phyloP scores from a whole-genome alignment of 2,329 filamentous ascomycete genomes.

The Botryotinia convoluta region DNA sequence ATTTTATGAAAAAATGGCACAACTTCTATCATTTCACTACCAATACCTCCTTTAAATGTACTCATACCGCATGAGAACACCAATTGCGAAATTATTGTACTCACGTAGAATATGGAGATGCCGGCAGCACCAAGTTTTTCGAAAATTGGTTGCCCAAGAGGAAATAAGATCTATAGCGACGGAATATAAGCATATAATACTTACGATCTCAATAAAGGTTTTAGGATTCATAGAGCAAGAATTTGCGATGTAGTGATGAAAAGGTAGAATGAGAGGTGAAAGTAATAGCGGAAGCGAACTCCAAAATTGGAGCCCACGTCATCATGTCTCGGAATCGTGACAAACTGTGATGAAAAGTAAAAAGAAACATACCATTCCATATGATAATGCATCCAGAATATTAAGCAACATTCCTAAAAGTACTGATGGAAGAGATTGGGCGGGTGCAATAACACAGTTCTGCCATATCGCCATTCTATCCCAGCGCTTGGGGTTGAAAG shows the following conservation, averaged over 20 bases:
- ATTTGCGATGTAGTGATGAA: neutral
- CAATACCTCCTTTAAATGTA: conserved; percentile 85
- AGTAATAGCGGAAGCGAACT: neutral
- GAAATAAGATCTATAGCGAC: conserved; percentile 70
- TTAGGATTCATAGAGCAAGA: neutral
- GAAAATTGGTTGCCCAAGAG: conserved; percentile 83
- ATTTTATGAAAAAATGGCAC: conserved; percentile 99
- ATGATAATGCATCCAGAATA: conserved; percentile 90
- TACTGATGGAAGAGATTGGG: conserved; percentile 76
- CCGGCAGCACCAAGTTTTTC: conserved; percentile 83
- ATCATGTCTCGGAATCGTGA: neutral
- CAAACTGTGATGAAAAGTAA: neutral
- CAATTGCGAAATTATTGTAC: conserved; percentile 90
- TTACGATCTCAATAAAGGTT: neutral
- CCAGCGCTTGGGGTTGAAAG: conserved; percentile 69
- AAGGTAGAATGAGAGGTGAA: neutral
- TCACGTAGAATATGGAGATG: conserved; percentile 98
- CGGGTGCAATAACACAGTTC: conserved; percentile 62
- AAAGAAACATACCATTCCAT: conserved; percentile 54
- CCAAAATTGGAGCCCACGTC: neutral
- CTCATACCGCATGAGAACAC: conserved; percentile 83
- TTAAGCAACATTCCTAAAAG: conserved; percentile 87
- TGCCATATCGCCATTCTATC: conserved; percentile 63
- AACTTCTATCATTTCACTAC: conserved; percentile 97
- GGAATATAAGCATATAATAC: conserved; percentile 54